Evolutionary conservation across 345 rosid genomes (phyloP), one percentile per base, ranked within the genome.

Genomic region (Lumnitzera racemosa): DNA sequence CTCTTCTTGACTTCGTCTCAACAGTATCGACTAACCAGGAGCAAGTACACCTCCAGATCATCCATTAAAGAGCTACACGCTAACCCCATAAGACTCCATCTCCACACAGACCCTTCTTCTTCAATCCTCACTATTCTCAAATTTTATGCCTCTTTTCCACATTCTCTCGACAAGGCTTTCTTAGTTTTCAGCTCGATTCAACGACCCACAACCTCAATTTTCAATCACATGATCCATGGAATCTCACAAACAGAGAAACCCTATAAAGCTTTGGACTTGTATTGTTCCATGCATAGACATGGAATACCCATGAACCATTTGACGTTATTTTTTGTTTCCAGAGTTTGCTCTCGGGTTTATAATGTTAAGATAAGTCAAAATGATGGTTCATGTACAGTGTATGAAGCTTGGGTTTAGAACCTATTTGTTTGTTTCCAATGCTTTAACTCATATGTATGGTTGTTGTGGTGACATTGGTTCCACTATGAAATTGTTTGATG

Each of bases 181-280:
- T 63, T 74, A 29, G 68, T 68, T 58, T 79, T 84, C 73, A 56
- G 47, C 62, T 74, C 64, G 55, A 55, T 79, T 41, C 55, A 70
- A 23, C 73, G 63, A 58, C 83, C 81, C 68, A 73, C 79, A 3
- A 49, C 76, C 61, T 46, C 70, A 14, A 51, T 69, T 24, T 75
- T 67, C 59, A 81, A 84, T 67, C 27, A 71, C 43, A 49, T 83
- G 80, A 70, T 83, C 65, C 81, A 78, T 46, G 80, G 84, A 17
- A 55, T 76, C 11, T 72, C 89, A 3, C 72, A 53, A 55, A 65
- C 77, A 55, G 72, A 70, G 36, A 59, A 58, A 11, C 79, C 89
- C 43, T 15, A 23, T 5, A 64, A 62, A 70, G 84, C 86, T 14
- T 57, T 81, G 47, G 55, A 75, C 13, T 51, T 74, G 53, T 81